Percentiles rank a stretch among this genome's conserved stretches.
These are phyloP conservation scores for Wakefieldia striispora DNA, from an alignment of 768 basidiomycete genomes.

Conservation along the genomic window DNA sequence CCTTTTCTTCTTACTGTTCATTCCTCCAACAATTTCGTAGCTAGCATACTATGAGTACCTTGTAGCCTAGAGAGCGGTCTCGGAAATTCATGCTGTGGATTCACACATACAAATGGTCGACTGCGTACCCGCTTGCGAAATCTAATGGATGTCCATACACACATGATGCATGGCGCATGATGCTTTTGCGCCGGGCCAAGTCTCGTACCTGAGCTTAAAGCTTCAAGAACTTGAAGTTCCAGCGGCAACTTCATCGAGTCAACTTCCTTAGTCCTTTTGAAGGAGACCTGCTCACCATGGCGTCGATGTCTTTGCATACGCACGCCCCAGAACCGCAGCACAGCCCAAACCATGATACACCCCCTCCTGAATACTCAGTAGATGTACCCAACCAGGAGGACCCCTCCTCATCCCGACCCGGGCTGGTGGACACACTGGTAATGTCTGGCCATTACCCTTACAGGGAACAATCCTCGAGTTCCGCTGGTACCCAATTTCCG, in stretches of 20 bases:
- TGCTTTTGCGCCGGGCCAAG: too few species aligned
- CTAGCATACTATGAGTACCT: neutral
- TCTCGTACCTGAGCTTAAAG: too few species aligned
- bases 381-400: constrained; percentile 14
- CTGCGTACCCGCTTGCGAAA: too few species aligned
- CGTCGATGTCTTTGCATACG: constrained; percentile 13
- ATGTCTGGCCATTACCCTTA: constrained; percentile 15
- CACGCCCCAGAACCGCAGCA: constrained; percentile 16
- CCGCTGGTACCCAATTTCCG: constrained; percentile 12
- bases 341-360: constrained; percentile 26
- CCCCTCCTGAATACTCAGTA: constrained; percentile 29
- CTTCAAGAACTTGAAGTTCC: too few species aligned
- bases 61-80: too few species aligned
- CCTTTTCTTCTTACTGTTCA: neutral
- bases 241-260: too few species aligned
- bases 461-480: constrained; percentile 14
- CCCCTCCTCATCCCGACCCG: constrained; percentile 18
- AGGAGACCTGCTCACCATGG: neutral
- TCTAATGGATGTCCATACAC: too few species aligned
- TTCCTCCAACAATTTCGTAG: neutral
- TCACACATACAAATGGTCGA: too few species aligned
- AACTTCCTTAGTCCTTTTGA: too few species aligned
- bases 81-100: neutral
- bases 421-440: constrained; percentile 5
- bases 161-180: too few species aligned